phyloP scores from a whole-genome alignment of 768 basidiomycete genomes.

The Fomitopsis serialis region DNA sequence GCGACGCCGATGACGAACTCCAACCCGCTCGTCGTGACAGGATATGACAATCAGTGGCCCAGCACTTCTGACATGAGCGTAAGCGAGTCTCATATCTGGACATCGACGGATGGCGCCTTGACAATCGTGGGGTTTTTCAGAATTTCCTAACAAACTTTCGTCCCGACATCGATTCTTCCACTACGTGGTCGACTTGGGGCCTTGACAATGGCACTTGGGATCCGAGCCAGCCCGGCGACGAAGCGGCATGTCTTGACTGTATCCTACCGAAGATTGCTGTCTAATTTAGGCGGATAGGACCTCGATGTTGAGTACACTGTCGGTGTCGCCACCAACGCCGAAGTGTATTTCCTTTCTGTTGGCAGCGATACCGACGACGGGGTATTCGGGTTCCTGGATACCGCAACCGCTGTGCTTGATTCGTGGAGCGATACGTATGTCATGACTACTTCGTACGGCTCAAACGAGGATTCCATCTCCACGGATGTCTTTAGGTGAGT shows the following conservation, averaged over 20 bases:
- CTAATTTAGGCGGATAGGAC: conserved; percentile 9
- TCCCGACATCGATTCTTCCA: conserved; percentile 13
- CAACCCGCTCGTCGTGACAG: conserved; percentile 27
- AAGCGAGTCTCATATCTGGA: conserved; percentile 30
- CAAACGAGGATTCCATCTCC: conserved; percentile 33
- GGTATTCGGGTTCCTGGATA: conserved; percentile 16
- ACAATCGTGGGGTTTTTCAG: conserved; percentile 27
- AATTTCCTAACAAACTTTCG: conserved; percentile 33
- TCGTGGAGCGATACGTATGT: conserved; percentile 21
- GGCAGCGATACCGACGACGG: conserved; percentile 18
- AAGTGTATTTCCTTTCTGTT: conserved; percentile 24
- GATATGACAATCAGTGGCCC: conserved; percentile 26
- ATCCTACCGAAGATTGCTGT: no score
- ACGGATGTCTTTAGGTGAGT: conserved; percentile 8
- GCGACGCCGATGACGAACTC: conserved; percentile 11
- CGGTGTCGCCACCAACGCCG: conserved; percentile 26
- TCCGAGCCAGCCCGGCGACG: conserved; percentile 9
- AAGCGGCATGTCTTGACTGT: no score
- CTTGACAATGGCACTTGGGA: conserved; percentile 56
- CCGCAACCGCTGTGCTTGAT: conserved; percentile 17
- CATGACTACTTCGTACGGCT: conserved; percentile 27
- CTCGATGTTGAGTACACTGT: conserved; percentile 31
- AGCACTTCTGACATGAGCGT: conserved; percentile 23
- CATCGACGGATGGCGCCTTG: conserved; percentile 28
- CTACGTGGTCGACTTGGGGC: conserved; percentile 11